Percentiles rank a stretch among this genome's conserved stretches.
Evolutionary conservation across 2,329 filamentous ascomycete genomes (phyloP).

Genomic region (Rhexocercosporidium sp.): DNA sequence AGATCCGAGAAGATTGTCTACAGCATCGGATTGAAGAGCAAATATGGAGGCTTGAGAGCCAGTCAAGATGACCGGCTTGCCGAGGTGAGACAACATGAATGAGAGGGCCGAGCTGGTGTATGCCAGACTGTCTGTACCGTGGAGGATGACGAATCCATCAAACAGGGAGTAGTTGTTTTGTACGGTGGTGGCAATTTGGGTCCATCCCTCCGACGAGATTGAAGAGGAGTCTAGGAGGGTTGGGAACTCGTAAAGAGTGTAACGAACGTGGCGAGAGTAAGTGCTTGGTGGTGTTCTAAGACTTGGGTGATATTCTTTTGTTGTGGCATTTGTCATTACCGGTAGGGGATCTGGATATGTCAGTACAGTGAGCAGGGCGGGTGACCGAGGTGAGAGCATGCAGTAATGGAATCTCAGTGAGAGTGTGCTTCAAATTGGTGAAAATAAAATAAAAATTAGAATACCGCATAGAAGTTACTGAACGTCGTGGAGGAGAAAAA

Average conservation of each 20-base stretch:
- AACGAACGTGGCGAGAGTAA: constrained; percentile 68
- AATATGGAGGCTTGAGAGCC: constrained; percentile 70
- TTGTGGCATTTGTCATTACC: constrained; percentile 36
- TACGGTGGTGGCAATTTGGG: constrained; percentile 64
- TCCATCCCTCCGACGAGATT: constrained; percentile 74
- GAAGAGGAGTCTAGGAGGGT: constrained; percentile 72
- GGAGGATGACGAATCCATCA: constrained; percentile 74
- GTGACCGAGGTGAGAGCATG: not conserved
- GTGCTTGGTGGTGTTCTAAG: constrained; percentile 64
- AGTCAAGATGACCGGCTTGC: constrained; percentile 74
- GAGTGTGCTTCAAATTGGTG: too few relatives aligned
- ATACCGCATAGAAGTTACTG: too few relatives aligned
- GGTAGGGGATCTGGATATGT: constrained; percentile 39
- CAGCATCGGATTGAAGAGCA: constrained; percentile 72
- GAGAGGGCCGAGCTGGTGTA: constrained; percentile 74
- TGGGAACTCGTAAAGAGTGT: constrained; percentile 72
- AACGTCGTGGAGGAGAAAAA: too few relatives aligned
- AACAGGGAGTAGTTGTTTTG: constrained; percentile 71
- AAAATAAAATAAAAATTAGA: too few relatives aligned
- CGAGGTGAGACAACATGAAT: constrained; percentile 75
- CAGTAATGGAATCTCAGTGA: not conserved
- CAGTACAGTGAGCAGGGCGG: constrained; percentile 10
- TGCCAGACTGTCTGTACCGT: constrained; percentile 72
- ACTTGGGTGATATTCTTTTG: constrained; percentile 36
- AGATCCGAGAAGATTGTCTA: constrained; percentile 72